Base-by-base conservation (phyloP, 257 asterid species). In the Ocimum tenuiflorum region DNA sequence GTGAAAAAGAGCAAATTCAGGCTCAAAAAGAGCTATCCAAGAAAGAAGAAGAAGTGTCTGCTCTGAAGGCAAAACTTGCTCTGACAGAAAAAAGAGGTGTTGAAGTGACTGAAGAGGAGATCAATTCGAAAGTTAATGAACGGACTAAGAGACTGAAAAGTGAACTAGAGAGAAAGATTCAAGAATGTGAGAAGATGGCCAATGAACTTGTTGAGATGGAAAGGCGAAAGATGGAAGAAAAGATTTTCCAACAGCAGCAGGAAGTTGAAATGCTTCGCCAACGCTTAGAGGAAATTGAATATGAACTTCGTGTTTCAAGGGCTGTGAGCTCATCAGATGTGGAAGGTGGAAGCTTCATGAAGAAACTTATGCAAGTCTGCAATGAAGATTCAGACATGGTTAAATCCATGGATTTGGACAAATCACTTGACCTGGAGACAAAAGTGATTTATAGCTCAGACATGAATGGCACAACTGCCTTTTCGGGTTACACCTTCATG, bases 331-430 rank as follows among this genome's bases (percentile, higher is more conserved):
- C 65, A 41, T 73, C 88, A 19, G 95, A 86, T 2, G 33, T 65
- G 20, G 98, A 77, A 60, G 95, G 90, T 27, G 83, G 79, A 42
- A 61, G 74, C 55, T 88, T 94, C 35, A 83, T 81, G 77, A 85
- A 74, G 38, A 85, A 76, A 53, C 79, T 94, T 52, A 3, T 86
- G 88, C 89, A 86, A 14, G 77, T 60, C 5, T 86, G 77, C 70
- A 45, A 68, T n/a, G 96, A 88, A 0, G 96, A 86, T 41, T 63
- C 91, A 0, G 95, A 86, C 38, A 94, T 94, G 99, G 99, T 87
- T 11, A 85, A 86, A 83, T 94, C 99, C 41, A 94, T 92, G 99
- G 99, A 94, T 76, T 75, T 94, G 83, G 88, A 72, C 49, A 77
- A 68, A 51, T 94, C 99, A 0, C 75, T 81, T 1, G 99, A 94